phyloP scores from a whole-genome alignment of 2,329 filamentous ascomycete species.

The Fusarium algeriense region DNA sequence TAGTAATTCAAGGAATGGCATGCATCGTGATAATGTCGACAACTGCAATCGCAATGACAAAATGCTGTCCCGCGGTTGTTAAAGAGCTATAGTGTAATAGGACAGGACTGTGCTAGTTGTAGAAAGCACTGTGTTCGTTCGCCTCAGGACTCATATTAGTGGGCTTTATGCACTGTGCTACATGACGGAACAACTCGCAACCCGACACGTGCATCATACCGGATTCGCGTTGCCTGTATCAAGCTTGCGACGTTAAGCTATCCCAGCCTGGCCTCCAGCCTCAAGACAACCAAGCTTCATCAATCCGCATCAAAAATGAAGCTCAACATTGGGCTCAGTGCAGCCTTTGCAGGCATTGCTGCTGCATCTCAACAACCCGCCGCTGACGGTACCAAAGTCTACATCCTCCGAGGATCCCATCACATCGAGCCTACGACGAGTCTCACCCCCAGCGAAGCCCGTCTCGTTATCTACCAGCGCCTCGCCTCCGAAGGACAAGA shows the following conservation, averaged over 20 bases:
- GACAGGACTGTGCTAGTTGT: background rate
- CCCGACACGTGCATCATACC: conserved; percentile 48
- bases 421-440: conserved; percentile 53
- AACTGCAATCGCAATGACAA: conserved; percentile 12
- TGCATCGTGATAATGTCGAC: conserved; percentile 39
- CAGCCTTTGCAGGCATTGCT: conserved; percentile 54
- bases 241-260: conserved; percentile 52
- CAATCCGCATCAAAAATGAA: conserved; percentile 55
- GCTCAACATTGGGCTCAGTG: conserved; percentile 56
- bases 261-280: conserved; percentile 44
- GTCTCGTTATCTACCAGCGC: conserved; percentile 70
- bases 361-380: conserved; percentile 58
- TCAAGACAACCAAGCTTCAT: conserved; percentile 49
- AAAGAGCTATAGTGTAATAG: conserved; percentile 3
- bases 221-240: conserved; percentile 38
- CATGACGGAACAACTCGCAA: conserved; percentile 49
- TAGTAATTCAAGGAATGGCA: conserved; percentile 24
- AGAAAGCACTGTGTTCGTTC: background rate
- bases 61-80: conserved; percentile 16
- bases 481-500: conserved; percentile 62
- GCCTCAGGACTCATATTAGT: no score
- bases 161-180: conserved; percentile 31
- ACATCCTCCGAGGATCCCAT: conserved; percentile 59
- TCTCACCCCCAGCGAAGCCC: conserved; percentile 66
- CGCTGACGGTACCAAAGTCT: conserved; percentile 65